Evolutionary conservation across 768 basidiomycete species (phyloP), one percentile per base, ranked within the genome.

Genomic region (Calocybe indica): DNA sequence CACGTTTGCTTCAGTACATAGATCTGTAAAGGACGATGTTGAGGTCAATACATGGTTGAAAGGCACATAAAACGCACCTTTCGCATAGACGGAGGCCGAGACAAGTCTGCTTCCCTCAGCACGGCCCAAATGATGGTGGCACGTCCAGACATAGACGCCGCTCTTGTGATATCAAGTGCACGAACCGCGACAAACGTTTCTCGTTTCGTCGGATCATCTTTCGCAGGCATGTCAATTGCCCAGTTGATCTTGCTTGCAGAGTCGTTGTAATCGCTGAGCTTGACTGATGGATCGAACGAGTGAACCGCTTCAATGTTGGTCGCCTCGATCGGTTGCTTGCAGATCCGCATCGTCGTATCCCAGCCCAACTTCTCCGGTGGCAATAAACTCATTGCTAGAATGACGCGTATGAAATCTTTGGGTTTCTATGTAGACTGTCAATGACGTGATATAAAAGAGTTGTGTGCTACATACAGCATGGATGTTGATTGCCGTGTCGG

Each of bases 171-270:
- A 30, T 37, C 39, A 29, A 46, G 33, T 13, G 45, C 45, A 12
- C 37, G 35, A 22, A 46, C 37, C 7, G 45, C 39, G 14, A 46
- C 13, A 39, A 37, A 46, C 13, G 37, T 28, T 28, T 37, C 37
- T 15, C 45, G 45, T 12, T 32, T 45, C 6, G 6, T 12, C n/a
- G 44, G 44, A 22, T 46, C 14, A 6, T 22, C 37, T 39, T 37
- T 37, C 12, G n/a, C 35, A 13, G 45, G 45, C 45, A 46, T 46
- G 13, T 46, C 37, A 29, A 46, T 46, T 35, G 39, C 14, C 45
- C 45, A 46, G 30, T 46, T 46, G 8, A 30, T 37, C 6, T 37
- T 37, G 34, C 14, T 14, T 28, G n/a, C 5, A 29, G 45, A 9
- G 33, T n/a, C n/a, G 6, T 38, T 30, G 34, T 46, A 46, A 28